Percentiles rank a stretch among this genome's conserved stretches.
phyloP scores from a whole-genome alignment of 2,329 filamentous ascomycete species.

The Claviceps digitariae region DNA sequence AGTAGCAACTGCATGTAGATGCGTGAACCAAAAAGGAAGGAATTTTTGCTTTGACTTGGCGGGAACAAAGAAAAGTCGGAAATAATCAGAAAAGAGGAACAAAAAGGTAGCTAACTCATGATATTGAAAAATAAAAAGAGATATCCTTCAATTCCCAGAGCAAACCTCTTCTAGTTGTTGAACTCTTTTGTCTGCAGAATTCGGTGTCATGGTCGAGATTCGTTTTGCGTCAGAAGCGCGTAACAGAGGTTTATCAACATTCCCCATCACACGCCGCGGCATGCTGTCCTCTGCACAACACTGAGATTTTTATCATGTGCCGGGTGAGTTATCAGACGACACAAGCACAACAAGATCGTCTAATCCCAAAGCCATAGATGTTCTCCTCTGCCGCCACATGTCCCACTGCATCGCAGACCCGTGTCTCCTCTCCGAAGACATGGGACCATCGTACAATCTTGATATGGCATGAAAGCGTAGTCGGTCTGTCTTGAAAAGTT shows the following conservation, averaged over 20 bases:
- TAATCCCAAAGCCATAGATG: not conserved
- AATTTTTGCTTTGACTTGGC: no score
- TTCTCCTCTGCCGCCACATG: not conserved
- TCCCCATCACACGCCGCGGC: no score
- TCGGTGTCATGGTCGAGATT: no score
- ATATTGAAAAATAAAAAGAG: not conserved
- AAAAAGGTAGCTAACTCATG: not conserved
- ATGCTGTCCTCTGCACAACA: no score
- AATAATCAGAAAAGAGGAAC: not conserved
- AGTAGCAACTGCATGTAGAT: no score
- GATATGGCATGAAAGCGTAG: not conserved
- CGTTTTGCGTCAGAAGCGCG: no score
- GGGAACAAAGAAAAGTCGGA: not conserved
- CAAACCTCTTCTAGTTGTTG: no score
- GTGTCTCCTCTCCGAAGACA: not conserved
- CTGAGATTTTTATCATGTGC: not conserved
- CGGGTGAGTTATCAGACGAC: not conserved
- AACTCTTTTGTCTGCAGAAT: no score
- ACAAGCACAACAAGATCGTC: not conserved
- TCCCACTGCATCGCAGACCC: not conserved
- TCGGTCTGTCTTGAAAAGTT: not conserved
- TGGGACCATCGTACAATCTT: not conserved
- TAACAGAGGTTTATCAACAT: no score
- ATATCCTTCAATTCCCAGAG: not conserved
- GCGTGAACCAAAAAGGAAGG: not conserved